Conservation (phyloP, 306 rosid species). For the Calophaca sinica region DNA sequence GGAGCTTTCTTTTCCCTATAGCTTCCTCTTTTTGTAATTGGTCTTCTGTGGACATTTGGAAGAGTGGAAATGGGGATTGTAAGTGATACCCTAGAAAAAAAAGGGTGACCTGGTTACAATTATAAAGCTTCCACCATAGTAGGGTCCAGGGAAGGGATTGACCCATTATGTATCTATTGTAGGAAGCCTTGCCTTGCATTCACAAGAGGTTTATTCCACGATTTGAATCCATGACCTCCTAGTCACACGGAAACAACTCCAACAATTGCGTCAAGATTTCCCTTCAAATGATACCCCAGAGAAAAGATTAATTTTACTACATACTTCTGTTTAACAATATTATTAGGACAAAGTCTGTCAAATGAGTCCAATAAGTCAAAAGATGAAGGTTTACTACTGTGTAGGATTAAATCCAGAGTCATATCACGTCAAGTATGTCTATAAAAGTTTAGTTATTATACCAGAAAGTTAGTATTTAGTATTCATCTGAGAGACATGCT, state of each 20-base stretch:
- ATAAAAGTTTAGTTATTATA: not conserved
- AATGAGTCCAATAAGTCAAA: constrained; percentile 3
- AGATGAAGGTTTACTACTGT: not conserved
- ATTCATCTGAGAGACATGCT: constrained; percentile 1
- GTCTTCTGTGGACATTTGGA: constrained; percentile 12
- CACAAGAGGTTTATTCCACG: too few species aligned
- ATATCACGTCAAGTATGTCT: not conserved
- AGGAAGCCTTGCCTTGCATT: too few species aligned
- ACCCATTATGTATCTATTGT: too few species aligned
- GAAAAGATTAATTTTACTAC: not conserved
- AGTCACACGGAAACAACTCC: not conserved
- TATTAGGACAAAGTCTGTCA: constrained; percentile 11
- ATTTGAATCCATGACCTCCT: not conserved
- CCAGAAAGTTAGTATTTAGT: not conserved
- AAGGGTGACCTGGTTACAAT: too few species aligned
- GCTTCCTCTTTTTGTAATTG: not conserved
- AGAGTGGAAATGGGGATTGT: not conserved
- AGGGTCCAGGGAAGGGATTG: too few species aligned
- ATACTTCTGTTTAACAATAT: not conserved
- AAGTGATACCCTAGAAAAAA: not conserved
- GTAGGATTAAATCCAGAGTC: not conserved
- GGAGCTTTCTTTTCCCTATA: not conserved
- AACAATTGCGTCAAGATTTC: not conserved
- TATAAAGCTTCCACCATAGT: too few species aligned
- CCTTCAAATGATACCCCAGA: not conserved